These are phyloP conservation scores for Taxillus chinensis DNA, from an alignment of 164 flowering plant species.

Conservation along the genomic window DNA sequence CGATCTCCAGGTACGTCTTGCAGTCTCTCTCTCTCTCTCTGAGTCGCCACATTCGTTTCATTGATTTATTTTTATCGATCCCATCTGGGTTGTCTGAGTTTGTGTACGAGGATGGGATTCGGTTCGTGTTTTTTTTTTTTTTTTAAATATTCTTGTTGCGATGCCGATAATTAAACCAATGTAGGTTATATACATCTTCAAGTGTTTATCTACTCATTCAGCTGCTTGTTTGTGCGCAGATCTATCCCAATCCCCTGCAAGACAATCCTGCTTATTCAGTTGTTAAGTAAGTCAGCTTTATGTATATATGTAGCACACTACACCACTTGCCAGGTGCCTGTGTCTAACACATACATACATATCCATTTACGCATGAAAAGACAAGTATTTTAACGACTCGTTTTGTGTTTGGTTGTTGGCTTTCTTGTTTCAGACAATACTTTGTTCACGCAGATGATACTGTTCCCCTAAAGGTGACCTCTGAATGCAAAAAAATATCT, in stretches of 20 bases:
- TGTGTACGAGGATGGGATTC: too few species aligned
- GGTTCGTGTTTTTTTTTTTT: too few species aligned
- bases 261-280: constrained; percentile 80
- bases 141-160: neutral
- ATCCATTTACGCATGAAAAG: too few species aligned
- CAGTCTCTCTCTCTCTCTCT: neutral
- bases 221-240: constrained; percentile 26
- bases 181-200: neutral
- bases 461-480: constrained; percentile 65
- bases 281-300: constrained; percentile 50
- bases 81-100: too few species aligned
- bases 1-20: constrained; percentile 37
- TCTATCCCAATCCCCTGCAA: constrained; percentile 68
- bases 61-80: too few species aligned
- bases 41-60: too few species aligned
- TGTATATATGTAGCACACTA: neutral
- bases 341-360: too few species aligned
- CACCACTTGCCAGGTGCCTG: neutral
- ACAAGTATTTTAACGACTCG: neutral
- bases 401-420: constrained; percentile 1
- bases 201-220: neutral
- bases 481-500: too few species aligned
- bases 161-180: neutral
- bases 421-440: constrained; percentile 59
- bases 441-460: constrained; percentile 81